Base-by-base conservation (phyloP, 331 rosid species). In the Erythrophleum ivorense region DNA sequence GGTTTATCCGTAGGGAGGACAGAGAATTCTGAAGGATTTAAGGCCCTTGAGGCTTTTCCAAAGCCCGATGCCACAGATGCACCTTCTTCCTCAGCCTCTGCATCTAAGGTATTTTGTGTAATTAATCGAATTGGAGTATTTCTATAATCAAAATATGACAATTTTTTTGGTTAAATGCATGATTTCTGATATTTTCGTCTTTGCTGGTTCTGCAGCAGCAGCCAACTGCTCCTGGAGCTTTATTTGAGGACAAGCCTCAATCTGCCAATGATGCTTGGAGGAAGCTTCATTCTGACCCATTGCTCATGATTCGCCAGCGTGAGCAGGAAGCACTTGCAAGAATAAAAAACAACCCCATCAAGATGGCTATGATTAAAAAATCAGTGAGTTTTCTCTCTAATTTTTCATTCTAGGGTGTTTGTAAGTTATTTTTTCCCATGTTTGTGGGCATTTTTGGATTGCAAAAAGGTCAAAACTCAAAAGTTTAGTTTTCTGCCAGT, bases 181-280 rank as follows among this genome's bases (percentile, higher is more conserved):
- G 41, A 24, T 70, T 48, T 9, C 69, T 41, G 29, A 76, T 29
- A 31, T 33, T 36, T 34, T 69, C 46, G 10, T 33, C 70, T 36
- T 45, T 77, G 69, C 0, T 76, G 60, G 7, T 49, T 59, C 53
- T 43, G 66, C 66, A 76, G 88, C 79, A 87, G 86, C 89, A 85
- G 71, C 82, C 89, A 24, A 38, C 85, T 53, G 91, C 53, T 33
- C 97, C 89, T 1, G 97, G 98, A 71, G 98, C 99, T 40, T 77
- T 95, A 64, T 95, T 95, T 54, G 99, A 89, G 72, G 98, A 95
- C 6, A 92, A 93, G 87, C 94, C 97, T 75, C 97, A 93, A 0
- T 95, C 97, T 57, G 93, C 99, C 6, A 95, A 93, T 84, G 99
- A 95, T 82, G 75, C 91, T 48, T 95, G 99, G 97, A 92, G 98